These are phyloP conservation scores for Fistulifera solaris DNA, from an alignment of 108 stramenopile species.

Conservation along the genomic window DNA sequence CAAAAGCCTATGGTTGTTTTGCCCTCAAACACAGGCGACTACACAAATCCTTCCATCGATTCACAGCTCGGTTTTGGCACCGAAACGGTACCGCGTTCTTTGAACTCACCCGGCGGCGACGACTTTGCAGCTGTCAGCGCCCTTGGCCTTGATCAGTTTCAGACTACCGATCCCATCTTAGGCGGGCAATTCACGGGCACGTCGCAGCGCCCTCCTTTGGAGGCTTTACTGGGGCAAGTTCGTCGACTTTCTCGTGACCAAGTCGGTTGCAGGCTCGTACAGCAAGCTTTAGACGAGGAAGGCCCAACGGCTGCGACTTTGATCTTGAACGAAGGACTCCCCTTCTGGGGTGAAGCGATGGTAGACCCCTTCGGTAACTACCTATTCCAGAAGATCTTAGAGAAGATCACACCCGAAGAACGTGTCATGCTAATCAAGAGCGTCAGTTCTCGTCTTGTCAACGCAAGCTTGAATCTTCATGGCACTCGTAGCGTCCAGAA, in stretches of 20 bases:
- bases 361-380: constrained; percentile 98
- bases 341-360: constrained; percentile 93
- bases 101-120: not conserved
- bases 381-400: constrained; percentile 95
- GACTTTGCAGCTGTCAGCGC: not conserved
- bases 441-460: constrained; percentile 81
- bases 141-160: not conserved
- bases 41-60: not conserved
- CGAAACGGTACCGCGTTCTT: not conserved
- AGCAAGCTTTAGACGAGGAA: constrained; percentile 92
- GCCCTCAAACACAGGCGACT: not conserved
- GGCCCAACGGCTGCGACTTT: constrained; percentile 81
- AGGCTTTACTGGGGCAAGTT: constrained; percentile 72
- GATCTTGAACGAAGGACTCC: constrained; percentile 89
- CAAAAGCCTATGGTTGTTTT: not conserved
- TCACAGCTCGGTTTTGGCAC: not conserved
- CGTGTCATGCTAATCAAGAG: constrained; percentile 75
- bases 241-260: constrained; percentile 85
- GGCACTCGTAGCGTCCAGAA: constrained; percentile 96
- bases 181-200: constrained; percentile 48
- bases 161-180: constrained; percentile 17
- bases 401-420: constrained; percentile 80
- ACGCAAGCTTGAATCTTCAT: constrained; percentile 92
- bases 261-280: constrained; percentile 92
- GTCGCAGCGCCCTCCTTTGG: constrained; percentile 72